Evolutionary conservation across 805 yeast genomes (phyloP).

Genomic region (Candida nanaspora): DNA sequence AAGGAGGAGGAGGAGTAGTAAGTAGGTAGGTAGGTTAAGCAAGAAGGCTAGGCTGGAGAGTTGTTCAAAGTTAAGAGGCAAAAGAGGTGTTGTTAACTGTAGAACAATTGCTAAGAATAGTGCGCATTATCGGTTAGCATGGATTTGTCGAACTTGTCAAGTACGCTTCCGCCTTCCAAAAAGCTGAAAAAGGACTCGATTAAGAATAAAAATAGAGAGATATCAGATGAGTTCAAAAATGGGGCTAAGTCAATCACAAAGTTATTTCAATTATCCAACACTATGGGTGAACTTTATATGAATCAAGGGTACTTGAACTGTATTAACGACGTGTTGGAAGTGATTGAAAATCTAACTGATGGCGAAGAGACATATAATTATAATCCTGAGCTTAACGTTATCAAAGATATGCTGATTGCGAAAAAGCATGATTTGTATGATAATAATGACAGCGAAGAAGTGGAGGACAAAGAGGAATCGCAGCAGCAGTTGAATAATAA

Average conservation of each 20-base stretch:
- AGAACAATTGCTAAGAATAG: too few relatives aligned
- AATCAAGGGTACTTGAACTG: conserved; percentile 58
- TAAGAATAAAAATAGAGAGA: conserved; percentile 41
- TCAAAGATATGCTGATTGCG: neutral
- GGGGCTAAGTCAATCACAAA: conserved; percentile 71
- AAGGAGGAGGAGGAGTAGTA: too few relatives aligned
- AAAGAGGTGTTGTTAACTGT: too few relatives aligned
- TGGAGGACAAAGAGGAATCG: neutral
- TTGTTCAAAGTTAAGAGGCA: too few relatives aligned
- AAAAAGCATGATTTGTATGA: neutral
- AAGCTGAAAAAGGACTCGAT: conserved; percentile 42
- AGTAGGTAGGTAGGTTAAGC: too few relatives aligned
- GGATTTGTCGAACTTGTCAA: conserved; percentile 60
- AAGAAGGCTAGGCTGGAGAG: too few relatives aligned
- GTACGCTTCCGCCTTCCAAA: conserved; percentile 44
- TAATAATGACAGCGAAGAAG: neutral
- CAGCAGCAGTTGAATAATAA: too few relatives aligned
- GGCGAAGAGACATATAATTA: neutral
- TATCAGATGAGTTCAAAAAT: conserved; percentile 55
- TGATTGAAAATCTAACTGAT: conserved; percentile 10
- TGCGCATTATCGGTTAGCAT: conserved; percentile 20
- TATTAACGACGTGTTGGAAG: conserved; percentile 41
- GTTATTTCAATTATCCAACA: conserved; percentile 53
- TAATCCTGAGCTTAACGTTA: neutral
- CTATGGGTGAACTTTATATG: conserved; percentile 37